Evolutionary conservation across 1,284 basidiomycete genomes (phyloP).

Genomic region (Schizophyllum commune): DNA sequence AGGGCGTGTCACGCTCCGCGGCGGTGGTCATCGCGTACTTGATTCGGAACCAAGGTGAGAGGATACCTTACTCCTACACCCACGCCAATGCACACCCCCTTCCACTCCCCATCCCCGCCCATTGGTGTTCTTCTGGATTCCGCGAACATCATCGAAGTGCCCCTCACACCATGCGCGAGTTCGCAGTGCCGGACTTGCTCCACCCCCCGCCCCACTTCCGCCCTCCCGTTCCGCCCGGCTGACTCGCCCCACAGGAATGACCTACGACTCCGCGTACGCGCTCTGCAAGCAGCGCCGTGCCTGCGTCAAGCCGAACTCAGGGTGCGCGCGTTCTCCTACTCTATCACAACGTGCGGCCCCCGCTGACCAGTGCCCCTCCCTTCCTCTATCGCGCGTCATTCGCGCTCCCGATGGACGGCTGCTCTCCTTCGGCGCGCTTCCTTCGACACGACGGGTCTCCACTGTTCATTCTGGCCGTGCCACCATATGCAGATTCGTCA

Average conservation of each 20-base stretch:
- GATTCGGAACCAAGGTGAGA: conserved; percentile 43
- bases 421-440: not conserved
- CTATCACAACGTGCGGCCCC: not conserved
- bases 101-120: not conserved
- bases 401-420: too few relatives aligned
- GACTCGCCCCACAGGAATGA: conserved; percentile 31
- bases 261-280: conserved; percentile 54
- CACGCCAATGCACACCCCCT: not conserved
- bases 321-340: conserved; percentile 16
- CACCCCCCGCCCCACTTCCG: not conserved
- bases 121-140: not conserved
- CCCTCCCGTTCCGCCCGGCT: not conserved
- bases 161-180: too few relatives aligned
- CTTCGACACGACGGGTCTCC: not conserved
- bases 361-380: not conserved
- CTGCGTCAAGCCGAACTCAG: conserved; percentile 66
- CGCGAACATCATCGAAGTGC: too few relatives aligned
- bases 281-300: conserved; percentile 54
- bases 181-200: not conserved
- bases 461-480: not conserved
- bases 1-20: conserved; percentile 63
- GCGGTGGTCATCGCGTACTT: conserved; percentile 63
- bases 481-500: conserved; percentile 27
- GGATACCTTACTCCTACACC: not conserved
- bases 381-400: not conserved